Conservation (phyloP, 1,139 yeast species). For the Debaryomycetaceae sp. region DNA sequence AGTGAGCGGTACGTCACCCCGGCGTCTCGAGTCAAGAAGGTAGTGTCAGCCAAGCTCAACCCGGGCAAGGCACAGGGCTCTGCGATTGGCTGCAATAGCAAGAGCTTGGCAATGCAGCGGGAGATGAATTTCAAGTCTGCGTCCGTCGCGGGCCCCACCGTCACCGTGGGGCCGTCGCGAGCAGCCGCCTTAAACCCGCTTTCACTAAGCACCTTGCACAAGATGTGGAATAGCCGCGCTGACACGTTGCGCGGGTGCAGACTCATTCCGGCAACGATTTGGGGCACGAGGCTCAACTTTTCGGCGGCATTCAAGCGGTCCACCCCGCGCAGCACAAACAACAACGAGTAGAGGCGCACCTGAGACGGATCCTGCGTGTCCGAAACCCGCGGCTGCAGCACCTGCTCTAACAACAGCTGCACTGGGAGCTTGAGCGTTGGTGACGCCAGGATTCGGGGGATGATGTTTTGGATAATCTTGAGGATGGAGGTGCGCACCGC, state of each 20-base stretch:
- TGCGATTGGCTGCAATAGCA: conserved; percentile 46
- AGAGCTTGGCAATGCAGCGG: conserved; percentile 48
- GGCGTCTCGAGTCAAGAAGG: conserved; percentile 64
- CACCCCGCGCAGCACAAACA: conserved; percentile 64
- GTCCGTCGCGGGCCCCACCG: conserved; percentile 24
- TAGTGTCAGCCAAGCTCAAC: conserved; percentile 47
- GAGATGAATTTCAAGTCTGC: conserved; percentile 42
- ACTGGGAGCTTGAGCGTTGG: conserved; percentile 56
- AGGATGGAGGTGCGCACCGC: conserved; percentile 68
- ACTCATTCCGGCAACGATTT: conserved; percentile 45
- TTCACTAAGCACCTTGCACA: conserved; percentile 48
- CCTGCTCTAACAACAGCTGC: conserved; percentile 58
- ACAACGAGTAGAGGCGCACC: conserved; percentile 61
- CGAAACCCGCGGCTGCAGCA: conserved; percentile 47
- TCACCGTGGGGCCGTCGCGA: conserved; percentile 14
- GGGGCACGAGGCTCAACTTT: conserved; percentile 39
- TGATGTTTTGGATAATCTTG: conserved; percentile 60
- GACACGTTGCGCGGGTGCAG: conserved; percentile 32
- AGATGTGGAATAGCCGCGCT: conserved; percentile 59
- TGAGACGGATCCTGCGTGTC: conserved; percentile 41
- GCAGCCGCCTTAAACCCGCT: conserved; percentile 45
- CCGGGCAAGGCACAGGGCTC: conserved; percentile 50
- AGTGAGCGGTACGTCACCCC: conserved; percentile 52
- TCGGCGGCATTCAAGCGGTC: conserved; percentile 42
- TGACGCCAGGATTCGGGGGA: conserved; percentile 65